Evolutionary conservation across 83 land plant genomes (phyloP).

Genomic region (Thuja plicata): DNA sequence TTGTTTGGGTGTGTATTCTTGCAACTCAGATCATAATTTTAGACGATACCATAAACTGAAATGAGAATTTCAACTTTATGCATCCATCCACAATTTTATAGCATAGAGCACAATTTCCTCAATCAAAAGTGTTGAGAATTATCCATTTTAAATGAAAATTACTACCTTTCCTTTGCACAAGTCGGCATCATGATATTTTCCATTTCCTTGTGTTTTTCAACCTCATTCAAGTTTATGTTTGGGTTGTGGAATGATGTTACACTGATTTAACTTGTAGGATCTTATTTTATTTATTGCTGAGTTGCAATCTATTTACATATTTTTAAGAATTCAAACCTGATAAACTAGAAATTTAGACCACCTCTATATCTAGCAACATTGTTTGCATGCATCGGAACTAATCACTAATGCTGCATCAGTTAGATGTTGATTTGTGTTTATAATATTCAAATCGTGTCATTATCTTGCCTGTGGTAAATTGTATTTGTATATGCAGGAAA

Average conservation of each 20-base stretch:
- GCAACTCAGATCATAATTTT: background rate
- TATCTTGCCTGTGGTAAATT: background rate
- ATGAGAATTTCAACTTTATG: background rate
- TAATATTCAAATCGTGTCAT: background rate
- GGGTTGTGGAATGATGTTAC: background rate
- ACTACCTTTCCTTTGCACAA: background rate
- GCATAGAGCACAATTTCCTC: background rate
- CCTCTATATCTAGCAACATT: background rate
- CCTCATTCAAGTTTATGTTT: background rate
- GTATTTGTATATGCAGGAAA: slow-evolving; percentile 45
- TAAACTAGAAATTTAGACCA: background rate
- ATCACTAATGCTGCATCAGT: background rate
- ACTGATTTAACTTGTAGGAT: background rate
- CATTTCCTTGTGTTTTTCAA: background rate
- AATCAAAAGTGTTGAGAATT: background rate
- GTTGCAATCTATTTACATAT: background rate
- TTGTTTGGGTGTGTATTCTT: background rate
- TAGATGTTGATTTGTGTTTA: background rate
- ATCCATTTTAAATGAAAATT: background rate
- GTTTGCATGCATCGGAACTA: background rate
- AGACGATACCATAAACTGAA: background rate
- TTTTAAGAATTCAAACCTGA: background rate
- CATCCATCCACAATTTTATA: background rate
- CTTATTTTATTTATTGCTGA: background rate
- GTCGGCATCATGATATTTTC: background rate